These are phyloP conservation scores for Apiotrichum veenhuisii DNA, from an alignment of 1,284 basidiomycete genomes.

Conservation along the genomic window DNA sequence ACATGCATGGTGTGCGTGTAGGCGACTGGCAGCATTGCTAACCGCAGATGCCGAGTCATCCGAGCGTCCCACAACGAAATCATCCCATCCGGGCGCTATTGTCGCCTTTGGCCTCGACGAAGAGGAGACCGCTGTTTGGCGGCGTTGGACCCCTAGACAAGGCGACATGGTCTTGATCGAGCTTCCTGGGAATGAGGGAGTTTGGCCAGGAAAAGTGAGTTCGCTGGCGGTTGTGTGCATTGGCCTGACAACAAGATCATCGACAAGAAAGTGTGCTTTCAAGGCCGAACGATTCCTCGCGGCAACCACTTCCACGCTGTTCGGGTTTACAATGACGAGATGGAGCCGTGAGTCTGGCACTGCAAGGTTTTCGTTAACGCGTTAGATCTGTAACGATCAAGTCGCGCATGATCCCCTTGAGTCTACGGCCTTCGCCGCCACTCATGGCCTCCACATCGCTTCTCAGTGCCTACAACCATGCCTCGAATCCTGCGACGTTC, in stretches of 20 bases:
- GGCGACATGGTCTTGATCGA: slow-evolving; percentile 41
- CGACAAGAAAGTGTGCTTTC: slow-evolving; percentile 40
- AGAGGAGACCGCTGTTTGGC: slow-evolving; percentile 39
- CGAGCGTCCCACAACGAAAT: slow-evolving; percentile 22
- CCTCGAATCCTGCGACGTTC: slow-evolving; percentile 32
- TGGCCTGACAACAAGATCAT: slow-evolving; percentile 31
- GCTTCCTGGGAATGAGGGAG: slow-evolving; percentile 17
- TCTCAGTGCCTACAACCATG: slow-evolving; percentile 42
- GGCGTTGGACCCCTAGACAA: slow-evolving; percentile 36
- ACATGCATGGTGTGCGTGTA: neutral
- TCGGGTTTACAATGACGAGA: slow-evolving; percentile 35
- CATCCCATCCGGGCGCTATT: slow-evolving; percentile 32
- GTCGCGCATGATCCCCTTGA: slow-evolving; percentile 37
- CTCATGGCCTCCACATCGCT: slow-evolving; percentile 32
- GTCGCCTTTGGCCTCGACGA: slow-evolving; percentile 22
- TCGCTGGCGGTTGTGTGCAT: neutral
- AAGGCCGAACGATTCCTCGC: slow-evolving; percentile 39
- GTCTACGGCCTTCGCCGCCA: slow-evolving; percentile 35
- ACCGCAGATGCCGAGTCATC: slow-evolving; percentile 1
- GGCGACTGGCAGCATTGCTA: neutral
- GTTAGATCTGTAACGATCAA: slow-evolving; percentile 40
- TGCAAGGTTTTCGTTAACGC: neutral
- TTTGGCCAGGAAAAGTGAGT: slow-evolving; percentile 42
- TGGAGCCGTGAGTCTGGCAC: slow-evolving; percentile 30
- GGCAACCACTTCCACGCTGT: slow-evolving; percentile 45